Conservation (phyloP, 345 rosid species). For the Bretschneidera sinensis region DNA sequence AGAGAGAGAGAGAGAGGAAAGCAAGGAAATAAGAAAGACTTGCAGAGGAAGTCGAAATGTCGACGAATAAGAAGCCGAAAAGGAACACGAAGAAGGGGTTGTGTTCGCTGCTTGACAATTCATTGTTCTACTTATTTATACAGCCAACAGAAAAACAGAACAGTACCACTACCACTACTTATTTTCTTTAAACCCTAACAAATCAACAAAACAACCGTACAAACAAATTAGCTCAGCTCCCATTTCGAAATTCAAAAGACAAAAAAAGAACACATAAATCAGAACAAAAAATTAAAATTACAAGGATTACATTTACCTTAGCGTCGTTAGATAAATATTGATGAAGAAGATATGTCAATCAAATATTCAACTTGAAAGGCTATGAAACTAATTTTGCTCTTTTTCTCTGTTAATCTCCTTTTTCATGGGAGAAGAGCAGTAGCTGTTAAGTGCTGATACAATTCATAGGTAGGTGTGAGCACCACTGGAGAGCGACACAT, state of each 20-base stretch:
- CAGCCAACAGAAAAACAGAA: neutral
- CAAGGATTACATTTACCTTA: neutral
- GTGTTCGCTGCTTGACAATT: slow-evolving; percentile 28
- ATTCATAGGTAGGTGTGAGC: neutral
- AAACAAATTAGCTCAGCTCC: neutral
- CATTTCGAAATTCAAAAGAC: neutral
- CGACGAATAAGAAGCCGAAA: slow-evolving; percentile 39
- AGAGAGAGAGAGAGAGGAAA: neutral
- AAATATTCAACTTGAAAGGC: too few relatives aligned
- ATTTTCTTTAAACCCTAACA: neutral
- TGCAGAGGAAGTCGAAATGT: slow-evolving; percentile 38
- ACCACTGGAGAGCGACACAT: slow-evolving; percentile 17
- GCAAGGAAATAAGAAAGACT: slow-evolving; percentile 1
- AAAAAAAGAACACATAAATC: neutral
- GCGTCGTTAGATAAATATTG: neutral
- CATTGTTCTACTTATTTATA: slow-evolving; percentile 6
- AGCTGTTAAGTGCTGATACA: too few relatives aligned
- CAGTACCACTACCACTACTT: neutral
- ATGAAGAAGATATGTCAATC: neutral
- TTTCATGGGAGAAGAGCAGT: slow-evolving; percentile 5
- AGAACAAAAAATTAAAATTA: neutral
- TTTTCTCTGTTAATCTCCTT: slow-evolving; percentile 7
- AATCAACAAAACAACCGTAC: neutral
- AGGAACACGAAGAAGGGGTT: slow-evolving; percentile 27
- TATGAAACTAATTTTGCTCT: neutral